Base-by-base conservation (phyloP, 75 land plant species). In the Ceratopteris richardii region DNA sequence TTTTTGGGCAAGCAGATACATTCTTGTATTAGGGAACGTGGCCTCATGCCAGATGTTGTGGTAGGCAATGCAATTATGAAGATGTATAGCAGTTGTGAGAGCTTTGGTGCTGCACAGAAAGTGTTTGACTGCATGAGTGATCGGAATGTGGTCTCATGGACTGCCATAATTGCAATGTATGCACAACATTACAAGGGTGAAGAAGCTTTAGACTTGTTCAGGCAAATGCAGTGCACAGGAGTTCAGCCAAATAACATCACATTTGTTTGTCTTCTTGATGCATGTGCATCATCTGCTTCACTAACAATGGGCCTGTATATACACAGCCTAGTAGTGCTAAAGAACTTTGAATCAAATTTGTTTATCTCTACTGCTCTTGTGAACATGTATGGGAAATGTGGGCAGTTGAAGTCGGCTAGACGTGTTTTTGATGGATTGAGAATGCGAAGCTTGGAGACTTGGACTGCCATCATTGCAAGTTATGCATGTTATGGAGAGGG, bases 341-440 rank as follows among this genome's bases (percentile, higher is more conserved):
- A 17, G 29, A 20, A 27, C 22, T 20, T 27, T 14, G 36, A 28
- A 16, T 20, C 33, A 7, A 1, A 52, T 14, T 2, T 52, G 4
- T 19, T 26, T 3, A 78, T 71, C 10, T 31, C 37, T 0, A 65
- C 54, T 59, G 74, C 74, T 13, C 41, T 71, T 27, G 23, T 71
- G 0, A 61, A 71, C 63, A 71, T 52, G n/a, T 84, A 71, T 57
- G 71, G 73, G 0, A 44, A 56, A 31, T 41, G 58, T 64, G 88
- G 88, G n/a, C 29, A 19, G 39, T 20, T 59, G 22, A 6, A 44
- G 7, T 11, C 23, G 18, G 69, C 69, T 19, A 7, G 69, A 28
- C 37, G 29, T 23, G 65, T 67, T 9, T 67, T 67, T 51, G 29
- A 54, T 2, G 28, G 36, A n/a, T 42, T 67, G 46, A 13, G 7